These are phyloP conservation scores for Dictyostelium purpureum DNA, from an alignment of 78 protist species.

Conservation along the genomic window DNA sequence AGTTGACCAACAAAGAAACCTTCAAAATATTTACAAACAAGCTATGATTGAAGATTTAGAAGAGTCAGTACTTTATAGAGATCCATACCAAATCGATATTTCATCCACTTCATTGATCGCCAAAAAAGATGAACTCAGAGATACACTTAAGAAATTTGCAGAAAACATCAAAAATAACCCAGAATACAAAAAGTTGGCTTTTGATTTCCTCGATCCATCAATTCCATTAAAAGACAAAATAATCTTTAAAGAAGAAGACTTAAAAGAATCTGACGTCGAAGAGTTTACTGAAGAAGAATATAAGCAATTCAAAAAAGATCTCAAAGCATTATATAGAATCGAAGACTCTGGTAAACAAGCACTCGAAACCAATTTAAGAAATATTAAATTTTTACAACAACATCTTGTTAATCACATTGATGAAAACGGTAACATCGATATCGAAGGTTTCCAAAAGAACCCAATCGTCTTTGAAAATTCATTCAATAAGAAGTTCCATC, in stretches of 20 bases:
- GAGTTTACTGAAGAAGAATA: neutral
- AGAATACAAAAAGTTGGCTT: neutral
- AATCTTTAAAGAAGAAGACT: neutral
- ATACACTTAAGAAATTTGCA: neutral
- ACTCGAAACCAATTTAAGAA: neutral
- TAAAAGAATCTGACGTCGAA: neutral
- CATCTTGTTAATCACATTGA: no score
- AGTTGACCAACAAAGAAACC: neutral
- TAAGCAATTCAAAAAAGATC: neutral
- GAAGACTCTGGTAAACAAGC: neutral
- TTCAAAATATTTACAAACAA: no score
- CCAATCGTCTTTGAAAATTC: no score
- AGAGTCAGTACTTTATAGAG: neutral
- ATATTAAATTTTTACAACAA: no score
- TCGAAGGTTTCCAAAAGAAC: no score
- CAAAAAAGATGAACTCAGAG: neutral
- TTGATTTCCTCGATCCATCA: neutral
- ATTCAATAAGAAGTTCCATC: no score
- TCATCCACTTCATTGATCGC: neutral
- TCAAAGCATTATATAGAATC: neutral
- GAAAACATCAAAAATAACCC: neutral
- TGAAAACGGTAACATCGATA: no score
- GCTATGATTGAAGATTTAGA: neutral
- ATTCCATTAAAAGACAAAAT: slow-evolving; percentile 6
- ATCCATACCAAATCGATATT: neutral